phyloP scores from a whole-genome alignment of 805 yeast species.

The Saccharomycopsis malanga region DNA sequence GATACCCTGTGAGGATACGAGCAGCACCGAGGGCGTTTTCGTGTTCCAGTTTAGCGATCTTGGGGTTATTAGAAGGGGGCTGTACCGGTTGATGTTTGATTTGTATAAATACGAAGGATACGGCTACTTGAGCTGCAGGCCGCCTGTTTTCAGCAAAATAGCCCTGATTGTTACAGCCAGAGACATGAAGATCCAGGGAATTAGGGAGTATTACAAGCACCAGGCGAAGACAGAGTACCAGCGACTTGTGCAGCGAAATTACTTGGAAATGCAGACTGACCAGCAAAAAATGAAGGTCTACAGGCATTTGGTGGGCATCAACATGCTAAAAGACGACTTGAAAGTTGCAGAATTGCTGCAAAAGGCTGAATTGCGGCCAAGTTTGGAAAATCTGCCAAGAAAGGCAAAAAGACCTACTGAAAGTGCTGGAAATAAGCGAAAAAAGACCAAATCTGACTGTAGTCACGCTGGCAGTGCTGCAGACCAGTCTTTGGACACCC shows the following conservation, averaged over 20 bases:
- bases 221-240: not conserved
- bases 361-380: too few relatives aligned
- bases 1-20: not conserved
- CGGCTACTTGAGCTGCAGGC: not conserved
- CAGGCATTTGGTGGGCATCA: not conserved
- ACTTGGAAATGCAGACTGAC: not conserved
- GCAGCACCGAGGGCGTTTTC: not conserved
- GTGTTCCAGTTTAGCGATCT: not conserved
- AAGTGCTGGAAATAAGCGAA: too few relatives aligned
- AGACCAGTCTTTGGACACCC: too few relatives aligned
- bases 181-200: slow-evolving; percentile 3
- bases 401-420: too few relatives aligned
- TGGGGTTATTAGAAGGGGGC: slow-evolving; percentile 1
- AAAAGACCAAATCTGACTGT: too few relatives aligned
- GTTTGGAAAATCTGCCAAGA: too few relatives aligned
- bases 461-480: too few relatives aligned
- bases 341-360: too few relatives aligned
- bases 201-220: slow-evolving; percentile 7
- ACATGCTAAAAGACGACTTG: not conserved
- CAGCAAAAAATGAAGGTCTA: not conserved
- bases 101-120: slow-evolving; percentile 9
- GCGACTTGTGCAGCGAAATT: not conserved
- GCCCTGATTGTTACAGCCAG: not conserved
- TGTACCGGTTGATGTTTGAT: slow-evolving; percentile 3
- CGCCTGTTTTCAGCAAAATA: not conserved